Evolutionary conservation across 805 yeast species (phyloP).

Genomic region (Scheffersomyces spartinae): DNA sequence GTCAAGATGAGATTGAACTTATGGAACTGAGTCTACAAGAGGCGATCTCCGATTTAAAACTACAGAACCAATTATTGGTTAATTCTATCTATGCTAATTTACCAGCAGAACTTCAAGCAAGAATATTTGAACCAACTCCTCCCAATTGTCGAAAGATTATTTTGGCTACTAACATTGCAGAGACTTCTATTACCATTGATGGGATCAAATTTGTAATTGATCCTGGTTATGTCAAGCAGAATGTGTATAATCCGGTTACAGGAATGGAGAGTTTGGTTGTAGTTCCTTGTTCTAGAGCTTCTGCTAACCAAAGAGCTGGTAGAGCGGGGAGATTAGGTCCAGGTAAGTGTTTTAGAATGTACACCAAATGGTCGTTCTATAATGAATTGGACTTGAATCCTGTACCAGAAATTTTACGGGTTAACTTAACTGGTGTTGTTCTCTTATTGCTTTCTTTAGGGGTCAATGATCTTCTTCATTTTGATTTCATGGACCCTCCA

Average conservation of each 20-base stretch:
- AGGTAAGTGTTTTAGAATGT: slow-evolving; percentile 56
- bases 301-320: slow-evolving; percentile 36
- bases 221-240: slow-evolving; percentile 35
- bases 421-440: slow-evolving; percentile 68
- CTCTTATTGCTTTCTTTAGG: slow-evolving; percentile 74
- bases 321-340: slow-evolving; percentile 39
- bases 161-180: slow-evolving; percentile 85
- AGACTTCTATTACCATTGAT: slow-evolving; percentile 34
- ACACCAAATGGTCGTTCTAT: slow-evolving; percentile 71
- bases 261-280: slow-evolving; percentile 37
- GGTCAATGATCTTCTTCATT: slow-evolving; percentile 64
- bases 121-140: slow-evolving; percentile 84
- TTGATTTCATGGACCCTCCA: slow-evolving; percentile 91
- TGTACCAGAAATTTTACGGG: slow-evolving; percentile 85
- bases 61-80: slow-evolving; percentile 55
- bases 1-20: slow-evolving; percentile 91
- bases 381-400: slow-evolving; percentile 72
- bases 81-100: slow-evolving; percentile 90
- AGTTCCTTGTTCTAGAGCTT: slow-evolving; percentile 34
- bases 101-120: slow-evolving; percentile 73
- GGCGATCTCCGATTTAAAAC: slow-evolving; percentile 54
- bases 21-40: slow-evolving; percentile 62
- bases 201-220: slow-evolving; percentile 33
- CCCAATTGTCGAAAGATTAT: slow-evolving; percentile 71
- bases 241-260: slow-evolving; percentile 26